Evolutionary conservation across 371 early-diverging fungal genomes (phyloP).

Genomic region (Chytridium lagenaria): DNA sequence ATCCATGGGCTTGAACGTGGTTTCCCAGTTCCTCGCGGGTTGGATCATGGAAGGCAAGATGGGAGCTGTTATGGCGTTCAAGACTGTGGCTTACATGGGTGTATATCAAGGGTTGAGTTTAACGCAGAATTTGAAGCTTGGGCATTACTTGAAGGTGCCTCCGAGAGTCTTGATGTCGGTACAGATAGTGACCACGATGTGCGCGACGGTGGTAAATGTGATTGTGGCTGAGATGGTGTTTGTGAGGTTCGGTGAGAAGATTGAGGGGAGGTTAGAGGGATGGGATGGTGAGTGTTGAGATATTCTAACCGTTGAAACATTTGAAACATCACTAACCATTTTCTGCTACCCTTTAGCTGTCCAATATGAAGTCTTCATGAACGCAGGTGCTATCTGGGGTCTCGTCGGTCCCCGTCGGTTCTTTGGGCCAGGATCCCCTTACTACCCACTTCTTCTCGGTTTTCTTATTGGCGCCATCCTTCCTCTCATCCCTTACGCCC

Average conservation of each 20-base stretch:
- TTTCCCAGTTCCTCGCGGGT: slow-evolving; percentile 51
- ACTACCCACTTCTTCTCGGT: slow-evolving; percentile 10
- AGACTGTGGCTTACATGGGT: slow-evolving; percentile 42
- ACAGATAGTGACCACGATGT: slow-evolving; percentile 29
- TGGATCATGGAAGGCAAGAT: slow-evolving; percentile 44
- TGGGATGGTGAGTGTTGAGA: slow-evolving; percentile 28
- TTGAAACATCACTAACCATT: no score
- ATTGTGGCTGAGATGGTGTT: slow-evolving; percentile 1
- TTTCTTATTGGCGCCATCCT: slow-evolving; percentile 25
- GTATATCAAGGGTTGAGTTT: slow-evolving; percentile 47
- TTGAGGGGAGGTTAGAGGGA: slow-evolving; percentile 20
- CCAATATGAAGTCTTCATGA: slow-evolving; percentile 52
- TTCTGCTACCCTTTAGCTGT: background rate
- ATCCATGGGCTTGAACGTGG: slow-evolving; percentile 49
- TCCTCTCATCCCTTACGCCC: slow-evolving; percentile 55
- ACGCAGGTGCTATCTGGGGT: slow-evolving; percentile 53
- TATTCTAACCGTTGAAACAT: background rate
- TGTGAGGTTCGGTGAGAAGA: slow-evolving; percentile 24
- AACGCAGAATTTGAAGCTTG: slow-evolving; percentile 50
- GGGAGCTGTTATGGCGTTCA: slow-evolving; percentile 47
- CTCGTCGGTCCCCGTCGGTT: slow-evolving; percentile 28
- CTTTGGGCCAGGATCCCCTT: slow-evolving; percentile 25
- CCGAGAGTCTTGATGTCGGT: slow-evolving; percentile 43
- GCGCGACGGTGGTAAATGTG: slow-evolving; percentile 26
- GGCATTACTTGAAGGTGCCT: slow-evolving; percentile 54